Conservation (phyloP, 2,329 filamentous ascomycete species). For the Whalleya microplaca region DNA sequence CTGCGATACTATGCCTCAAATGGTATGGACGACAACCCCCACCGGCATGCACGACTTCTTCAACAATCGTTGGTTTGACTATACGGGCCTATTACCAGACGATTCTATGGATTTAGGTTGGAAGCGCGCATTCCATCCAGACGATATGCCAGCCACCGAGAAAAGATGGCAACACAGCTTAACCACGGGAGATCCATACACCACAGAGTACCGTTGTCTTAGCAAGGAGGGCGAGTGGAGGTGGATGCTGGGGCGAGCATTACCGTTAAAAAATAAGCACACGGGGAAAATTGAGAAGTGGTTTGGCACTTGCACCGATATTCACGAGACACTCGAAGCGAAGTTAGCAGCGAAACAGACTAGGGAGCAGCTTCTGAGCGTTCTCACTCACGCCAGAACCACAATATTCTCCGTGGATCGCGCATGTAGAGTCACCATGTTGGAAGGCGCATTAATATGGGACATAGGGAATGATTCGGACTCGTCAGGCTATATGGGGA, state of each 20-base stretch:
- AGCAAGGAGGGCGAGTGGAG: slow-evolving; percentile 71
- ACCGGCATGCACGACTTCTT: slow-evolving; percentile 74
- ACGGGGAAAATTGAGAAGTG: slow-evolving; percentile 74
- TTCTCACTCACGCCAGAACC: slow-evolving; percentile 75
- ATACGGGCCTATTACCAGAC: slow-evolving; percentile 68
- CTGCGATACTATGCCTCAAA: slow-evolving; percentile 72
- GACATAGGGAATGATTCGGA: slow-evolving; percentile 46
- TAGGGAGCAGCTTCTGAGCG: slow-evolving; percentile 71
- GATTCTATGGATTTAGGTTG: slow-evolving; percentile 66
- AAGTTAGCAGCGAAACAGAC: slow-evolving; percentile 68
- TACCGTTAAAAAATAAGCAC: slow-evolving; percentile 68
- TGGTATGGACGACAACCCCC: slow-evolving; percentile 74
- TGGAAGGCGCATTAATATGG: slow-evolving; percentile 70
- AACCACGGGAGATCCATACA: slow-evolving; percentile 69
- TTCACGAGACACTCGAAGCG: slow-evolving; percentile 73
- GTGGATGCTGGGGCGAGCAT: slow-evolving; percentile 77
- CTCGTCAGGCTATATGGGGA: slow-evolving; percentile 58
- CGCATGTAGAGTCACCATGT: slow-evolving; percentile 64
- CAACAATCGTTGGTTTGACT: slow-evolving; percentile 78
- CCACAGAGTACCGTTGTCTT: slow-evolving; percentile 71
- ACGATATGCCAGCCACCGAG: slow-evolving; percentile 63
- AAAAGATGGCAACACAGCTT: slow-evolving; percentile 66
- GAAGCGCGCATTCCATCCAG: slow-evolving; percentile 68
- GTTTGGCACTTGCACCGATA: slow-evolving; percentile 80
- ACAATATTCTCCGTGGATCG: slow-evolving; percentile 75